A percentile compares a stretch with the other conserved stretches of the same genome.
phyloP scores from a whole-genome alignment of 331 rosid species.

The Stylosanthes scabra region DNA sequence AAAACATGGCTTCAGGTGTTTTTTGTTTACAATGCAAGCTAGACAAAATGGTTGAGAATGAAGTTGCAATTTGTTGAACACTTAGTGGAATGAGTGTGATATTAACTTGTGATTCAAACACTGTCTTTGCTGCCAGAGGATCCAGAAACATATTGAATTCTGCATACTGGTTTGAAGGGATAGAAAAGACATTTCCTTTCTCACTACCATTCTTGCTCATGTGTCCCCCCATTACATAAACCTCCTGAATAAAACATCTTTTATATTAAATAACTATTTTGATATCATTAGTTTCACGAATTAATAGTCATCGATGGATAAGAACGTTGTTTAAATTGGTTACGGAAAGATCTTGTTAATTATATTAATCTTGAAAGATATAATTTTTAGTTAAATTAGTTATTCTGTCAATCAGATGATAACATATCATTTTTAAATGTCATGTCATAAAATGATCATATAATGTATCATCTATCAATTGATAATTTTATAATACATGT shows the following conservation, averaged over 20 bases:
- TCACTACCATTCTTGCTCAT: constrained; percentile 49
- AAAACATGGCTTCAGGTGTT: constrained; percentile 73
- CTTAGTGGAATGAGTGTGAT: constrained; percentile 77
- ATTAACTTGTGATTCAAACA: constrained; percentile 61
- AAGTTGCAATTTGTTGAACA: constrained; percentile 61
- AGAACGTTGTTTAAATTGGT: too few species aligned
- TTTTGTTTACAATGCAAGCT: constrained; percentile 33
- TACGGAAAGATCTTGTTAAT: too few species aligned
- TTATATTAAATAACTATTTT: too few species aligned
- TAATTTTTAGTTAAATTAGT: too few species aligned
- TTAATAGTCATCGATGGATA: too few species aligned
- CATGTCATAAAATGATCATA: too few species aligned
- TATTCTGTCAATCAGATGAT: too few species aligned
- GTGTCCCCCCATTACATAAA: constrained; percentile 87
- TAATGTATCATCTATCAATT: too few species aligned
- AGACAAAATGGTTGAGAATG: constrained; percentile 50
- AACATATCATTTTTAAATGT: too few species aligned
- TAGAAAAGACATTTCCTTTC: constrained; percentile 78
- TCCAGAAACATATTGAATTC: constrained; percentile 93
- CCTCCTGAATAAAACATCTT: constrained; percentile 81
- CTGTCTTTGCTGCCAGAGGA: constrained; percentile 79
- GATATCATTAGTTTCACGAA: too few species aligned
- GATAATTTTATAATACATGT: too few species aligned
- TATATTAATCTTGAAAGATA: too few species aligned
- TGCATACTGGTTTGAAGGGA: constrained; percentile 75